Conservation (phyloP, 1,139 yeast genomes). For the Yamadazyma buinensis region DNA sequence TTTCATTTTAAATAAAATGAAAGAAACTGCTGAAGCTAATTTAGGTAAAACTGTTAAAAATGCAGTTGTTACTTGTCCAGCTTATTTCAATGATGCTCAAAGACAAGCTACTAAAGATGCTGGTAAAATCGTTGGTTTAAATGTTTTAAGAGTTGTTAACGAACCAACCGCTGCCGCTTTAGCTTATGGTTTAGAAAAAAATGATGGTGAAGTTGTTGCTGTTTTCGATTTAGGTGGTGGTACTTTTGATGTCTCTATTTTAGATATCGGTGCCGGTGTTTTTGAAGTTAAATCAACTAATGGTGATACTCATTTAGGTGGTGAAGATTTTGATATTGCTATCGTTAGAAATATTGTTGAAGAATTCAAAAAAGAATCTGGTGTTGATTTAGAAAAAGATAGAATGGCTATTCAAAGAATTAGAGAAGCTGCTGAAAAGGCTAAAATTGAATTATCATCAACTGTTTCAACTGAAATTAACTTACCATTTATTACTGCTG, state of each 20-base stretch:
- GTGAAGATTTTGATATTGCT: constrained; percentile 88
- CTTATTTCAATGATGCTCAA: constrained; percentile 97
- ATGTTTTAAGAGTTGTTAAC: constrained; percentile 94
- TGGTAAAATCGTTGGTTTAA: constrained; percentile 95
- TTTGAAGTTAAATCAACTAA: constrained; percentile 86
- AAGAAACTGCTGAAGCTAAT: constrained; percentile 93
- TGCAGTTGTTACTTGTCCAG: constrained; percentile 98
- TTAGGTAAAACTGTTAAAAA: constrained; percentile 76
- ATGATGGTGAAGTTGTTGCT: constrained; percentile 69
- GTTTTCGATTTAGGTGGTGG: constrained; percentile 90
- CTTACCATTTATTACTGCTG: constrained; percentile 95
- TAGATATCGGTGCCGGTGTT: constrained; percentile 84
- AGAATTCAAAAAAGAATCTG: constrained; percentile 88
- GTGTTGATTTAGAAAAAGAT: constrained; percentile 84
- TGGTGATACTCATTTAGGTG: constrained; percentile 90
- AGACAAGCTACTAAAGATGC: constrained; percentile 99
- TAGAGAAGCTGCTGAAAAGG: constrained; percentile 99
- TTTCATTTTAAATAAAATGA: constrained; percentile 91
- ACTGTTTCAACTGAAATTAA: constrained; percentile 91
- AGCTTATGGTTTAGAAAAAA: constrained; percentile 93
- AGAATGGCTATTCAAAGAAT: constrained; percentile 99
- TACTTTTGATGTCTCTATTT: constrained; percentile 81
- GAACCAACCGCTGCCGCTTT: constrained; percentile 99
- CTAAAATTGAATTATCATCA: constrained; percentile 96
- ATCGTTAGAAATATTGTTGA: constrained; percentile 87